These are phyloP conservation scores for Coffea humblotiana DNA, from an alignment of 305 asterid species.

Conservation along the genomic window DNA sequence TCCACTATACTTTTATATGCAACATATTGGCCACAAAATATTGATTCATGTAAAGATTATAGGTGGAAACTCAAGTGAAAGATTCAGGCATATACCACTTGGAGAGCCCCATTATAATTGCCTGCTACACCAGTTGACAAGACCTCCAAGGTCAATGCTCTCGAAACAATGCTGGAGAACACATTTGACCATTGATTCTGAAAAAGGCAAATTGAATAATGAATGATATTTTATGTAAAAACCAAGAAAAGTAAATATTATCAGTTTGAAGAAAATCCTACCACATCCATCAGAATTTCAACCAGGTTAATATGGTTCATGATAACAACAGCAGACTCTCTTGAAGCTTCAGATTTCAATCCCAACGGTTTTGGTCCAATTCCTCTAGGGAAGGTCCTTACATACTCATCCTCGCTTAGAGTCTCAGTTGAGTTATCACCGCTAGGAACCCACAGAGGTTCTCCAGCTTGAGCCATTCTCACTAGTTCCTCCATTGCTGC, in stretches of 20 bases:
- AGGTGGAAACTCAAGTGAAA: not conserved
- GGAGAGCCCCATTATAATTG: constrained; percentile 45
- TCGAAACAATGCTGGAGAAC: constrained; percentile 46
- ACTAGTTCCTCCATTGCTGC: constrained; percentile 95
- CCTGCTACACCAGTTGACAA: constrained; percentile 50
- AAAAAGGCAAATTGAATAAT: not conserved
- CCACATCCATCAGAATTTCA: constrained; percentile 72
- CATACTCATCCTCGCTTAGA: constrained; percentile 67
- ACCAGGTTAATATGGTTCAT: constrained; percentile 79
- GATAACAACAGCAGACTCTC: constrained; percentile 79
- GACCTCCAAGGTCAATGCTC: constrained; percentile 44
- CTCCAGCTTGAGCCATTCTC: constrained; percentile 78
- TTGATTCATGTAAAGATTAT: not conserved
- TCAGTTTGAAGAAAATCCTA: not conserved
- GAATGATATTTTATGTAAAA: not conserved
- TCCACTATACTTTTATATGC: not conserved
- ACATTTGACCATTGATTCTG: constrained; percentile 46
- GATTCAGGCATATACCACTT: constrained; percentile 31
- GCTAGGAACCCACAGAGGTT: constrained; percentile 74
- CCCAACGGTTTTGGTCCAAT: constrained; percentile 80
- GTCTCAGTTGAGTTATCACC: constrained; percentile 38
- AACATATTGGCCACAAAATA: not conserved
- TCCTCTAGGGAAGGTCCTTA: constrained; percentile 72
- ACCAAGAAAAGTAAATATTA: not conserved
- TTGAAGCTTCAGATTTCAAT: constrained; percentile 75